Evolutionary conservation across 2,329 filamentous ascomycete species (phyloP).

Genomic region (Fragosphaeria purpurea): DNA sequence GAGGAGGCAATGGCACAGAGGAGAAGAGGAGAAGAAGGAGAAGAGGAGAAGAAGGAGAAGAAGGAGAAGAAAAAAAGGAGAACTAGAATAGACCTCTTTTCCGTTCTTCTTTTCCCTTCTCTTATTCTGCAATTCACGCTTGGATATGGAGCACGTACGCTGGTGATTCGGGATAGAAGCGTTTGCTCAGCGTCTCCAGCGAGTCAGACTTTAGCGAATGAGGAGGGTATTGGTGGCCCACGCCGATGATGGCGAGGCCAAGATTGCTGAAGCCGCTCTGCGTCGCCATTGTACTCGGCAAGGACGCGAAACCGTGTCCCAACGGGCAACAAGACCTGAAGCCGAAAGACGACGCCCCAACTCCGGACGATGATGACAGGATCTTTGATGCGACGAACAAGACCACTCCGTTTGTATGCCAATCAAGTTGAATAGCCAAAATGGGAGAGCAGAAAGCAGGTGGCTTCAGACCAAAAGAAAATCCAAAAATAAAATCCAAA

Average conservation of each 20-base stretch:
- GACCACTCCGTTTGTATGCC: too few species aligned
- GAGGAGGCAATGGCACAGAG: too few species aligned
- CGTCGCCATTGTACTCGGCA: constrained; percentile 27
- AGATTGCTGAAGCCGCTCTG: constrained; percentile 36
- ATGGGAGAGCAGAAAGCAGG: too few species aligned
- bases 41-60: neutral
- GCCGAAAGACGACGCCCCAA: too few species aligned
- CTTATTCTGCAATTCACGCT: too few species aligned
- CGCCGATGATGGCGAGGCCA: constrained; percentile 49
- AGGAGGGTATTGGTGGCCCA: constrained; percentile 52
- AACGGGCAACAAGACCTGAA: too few species aligned
- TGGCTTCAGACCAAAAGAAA: too few species aligned
- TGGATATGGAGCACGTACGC: constrained; percentile 36
- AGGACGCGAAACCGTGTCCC: neutral
- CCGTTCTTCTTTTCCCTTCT: too few species aligned
- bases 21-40: neutral
- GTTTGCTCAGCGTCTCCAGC: constrained; percentile 41
- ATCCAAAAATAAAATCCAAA: neutral
- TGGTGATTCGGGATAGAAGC: constrained; percentile 49
- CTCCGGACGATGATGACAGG: too few species aligned
- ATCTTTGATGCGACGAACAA: too few species aligned
- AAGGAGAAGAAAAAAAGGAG: neutral
- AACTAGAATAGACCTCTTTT: too few species aligned
- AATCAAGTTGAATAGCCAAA: too few species aligned
- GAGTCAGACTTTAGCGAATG: constrained; percentile 39